Percentiles rank a stretch among this genome's conserved stretches.
phyloP scores from a whole-genome alignment of 257 asterid genomes.

The Plantago ovata region DNA sequence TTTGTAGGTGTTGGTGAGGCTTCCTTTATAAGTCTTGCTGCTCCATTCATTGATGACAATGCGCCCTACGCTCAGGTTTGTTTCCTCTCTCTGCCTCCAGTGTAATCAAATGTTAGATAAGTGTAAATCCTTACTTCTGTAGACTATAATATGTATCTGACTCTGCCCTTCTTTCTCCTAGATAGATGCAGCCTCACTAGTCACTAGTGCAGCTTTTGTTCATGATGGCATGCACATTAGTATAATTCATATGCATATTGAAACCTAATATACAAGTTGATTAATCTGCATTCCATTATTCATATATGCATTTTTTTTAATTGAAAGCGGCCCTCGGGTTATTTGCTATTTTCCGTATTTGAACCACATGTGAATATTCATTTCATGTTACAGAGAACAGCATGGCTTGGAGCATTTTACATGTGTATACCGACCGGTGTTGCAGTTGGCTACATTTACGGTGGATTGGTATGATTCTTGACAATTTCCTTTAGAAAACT shows the following conservation, averaged over 20 bases:
- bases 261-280: too few species aligned
- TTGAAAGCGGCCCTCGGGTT: too few species aligned
- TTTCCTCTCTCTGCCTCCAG: background rate
- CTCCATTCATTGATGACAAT: constrained; percentile 97
- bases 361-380: constrained; percentile 9
- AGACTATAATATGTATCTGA: too few species aligned
- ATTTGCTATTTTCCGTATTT: too few species aligned
- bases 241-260: too few species aligned
- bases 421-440: constrained; percentile 95
- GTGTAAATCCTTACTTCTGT: background rate
- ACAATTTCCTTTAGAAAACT: constrained; percentile 14
- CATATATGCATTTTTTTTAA: too few species aligned
- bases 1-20: constrained; percentile 99
- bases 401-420: constrained; percentile 95
- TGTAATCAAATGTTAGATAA: background rate
- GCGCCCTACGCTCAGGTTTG: constrained; percentile 87
- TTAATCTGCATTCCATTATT: too few species aligned
- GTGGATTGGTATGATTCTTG: constrained; percentile 75
- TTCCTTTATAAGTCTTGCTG: constrained; percentile 94
- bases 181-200: too few species aligned
- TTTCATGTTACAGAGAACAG: constrained; percentile 60
- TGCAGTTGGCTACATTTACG: constrained; percentile 92
- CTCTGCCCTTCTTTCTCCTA: too few species aligned
- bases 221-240: too few species aligned
- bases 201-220: too few species aligned